Base-by-base conservation (phyloP, 495 filamentous ascomycete genomes). In the Neurospora sp. region DNA sequence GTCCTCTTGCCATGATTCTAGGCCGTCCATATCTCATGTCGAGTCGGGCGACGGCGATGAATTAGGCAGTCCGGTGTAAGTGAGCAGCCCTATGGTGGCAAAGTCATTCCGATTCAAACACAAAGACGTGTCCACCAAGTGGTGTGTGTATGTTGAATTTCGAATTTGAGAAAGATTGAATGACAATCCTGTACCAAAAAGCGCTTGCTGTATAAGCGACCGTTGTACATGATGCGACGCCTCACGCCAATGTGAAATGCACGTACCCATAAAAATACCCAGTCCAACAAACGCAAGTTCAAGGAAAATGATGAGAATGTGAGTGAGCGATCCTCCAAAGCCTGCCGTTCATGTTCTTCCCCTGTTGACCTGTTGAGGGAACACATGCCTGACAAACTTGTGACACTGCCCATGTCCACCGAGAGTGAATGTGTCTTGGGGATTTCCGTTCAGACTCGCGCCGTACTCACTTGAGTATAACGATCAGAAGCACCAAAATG, bases 401-500 rank as follows among this genome's bases (percentile, higher is more conserved):
- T 31, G 28, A 62, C 15, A 19, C 28, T 34, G 28, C 17, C 31
- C 28, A 3, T 28, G 28, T 21, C 10, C 34, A 21, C 11, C 69
- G 19, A 70, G 24, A 42, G 19, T 13, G 21, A 19, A 70, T 39
- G 5, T 10, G 17, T 19, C 66, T 31, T 21, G 2, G 10, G 28
- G 10, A 28, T 28, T 37, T 69, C 24, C 54, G 21, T 34, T 39
- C n/a, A 39, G 3, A 45, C 70, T 1, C 15, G 5, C 1, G 15
- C 24, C 3, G 34, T 34, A 34, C 42, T 82, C 79, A 94, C 84
- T 94, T 95, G 83, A 94, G 78, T 70, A 94, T 87, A 42, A 90
- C 86, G 82, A 96, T 94, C 79, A 96, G 79, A 76, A 96, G 82
- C 13, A 96, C 89, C 78, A 96, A 79, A 10, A 94, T 82, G 72